Conservation (phyloP, 2,329 filamentous ascomycete genomes). For the Emydomyces testavorans region DNA sequence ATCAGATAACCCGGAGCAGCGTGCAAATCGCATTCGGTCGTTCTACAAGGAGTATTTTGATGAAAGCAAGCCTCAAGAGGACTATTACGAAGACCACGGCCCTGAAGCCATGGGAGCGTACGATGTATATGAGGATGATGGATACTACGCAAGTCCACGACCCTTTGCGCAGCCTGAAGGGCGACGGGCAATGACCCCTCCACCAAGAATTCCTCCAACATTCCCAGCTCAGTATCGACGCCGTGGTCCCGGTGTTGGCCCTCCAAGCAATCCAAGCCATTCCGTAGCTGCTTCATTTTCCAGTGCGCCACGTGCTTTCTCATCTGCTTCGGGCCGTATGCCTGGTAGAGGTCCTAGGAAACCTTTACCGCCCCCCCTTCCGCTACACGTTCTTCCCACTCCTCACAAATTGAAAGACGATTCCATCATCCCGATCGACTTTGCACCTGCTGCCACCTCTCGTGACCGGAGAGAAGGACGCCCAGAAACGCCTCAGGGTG, state of each 20-base stretch:
- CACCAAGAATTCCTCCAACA: slow-evolving; percentile 56
- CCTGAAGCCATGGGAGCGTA: slow-evolving; percentile 55
- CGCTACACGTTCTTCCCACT: slow-evolving; percentile 67
- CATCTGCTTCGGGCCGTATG: slow-evolving; percentile 46
- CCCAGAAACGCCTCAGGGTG: slow-evolving; percentile 49
- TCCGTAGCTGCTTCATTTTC: slow-evolving; percentile 14
- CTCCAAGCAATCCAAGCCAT: slow-evolving; percentile 18
- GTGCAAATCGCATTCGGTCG: slow-evolving; percentile 91
- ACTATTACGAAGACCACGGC: slow-evolving; percentile 67
- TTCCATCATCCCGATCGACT: slow-evolving; percentile 64
- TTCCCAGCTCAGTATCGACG: slow-evolving; percentile 25
- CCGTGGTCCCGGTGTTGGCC: slow-evolving; percentile 25
- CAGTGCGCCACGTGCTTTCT: slow-evolving; percentile 47
- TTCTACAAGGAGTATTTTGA: slow-evolving; percentile 99
- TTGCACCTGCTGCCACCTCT: slow-evolving; percentile 64
- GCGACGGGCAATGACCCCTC: slow-evolving; percentile 91
- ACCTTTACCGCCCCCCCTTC: slow-evolving; percentile 58
- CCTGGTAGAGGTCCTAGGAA: slow-evolving; percentile 42
- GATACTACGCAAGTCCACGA: slow-evolving; percentile 30
- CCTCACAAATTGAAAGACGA: slow-evolving; percentile 78
- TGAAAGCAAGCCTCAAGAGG: slow-evolving; percentile 51
- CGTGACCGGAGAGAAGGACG: slow-evolving; percentile 58
- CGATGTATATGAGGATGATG: slow-evolving; percentile 17
- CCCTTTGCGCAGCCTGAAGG: slow-evolving; percentile 75
- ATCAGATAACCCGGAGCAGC: slow-evolving; percentile 80